Evolutionary conservation across 805 yeast species (phyloP).

Genomic region (Candida koratica): DNA sequence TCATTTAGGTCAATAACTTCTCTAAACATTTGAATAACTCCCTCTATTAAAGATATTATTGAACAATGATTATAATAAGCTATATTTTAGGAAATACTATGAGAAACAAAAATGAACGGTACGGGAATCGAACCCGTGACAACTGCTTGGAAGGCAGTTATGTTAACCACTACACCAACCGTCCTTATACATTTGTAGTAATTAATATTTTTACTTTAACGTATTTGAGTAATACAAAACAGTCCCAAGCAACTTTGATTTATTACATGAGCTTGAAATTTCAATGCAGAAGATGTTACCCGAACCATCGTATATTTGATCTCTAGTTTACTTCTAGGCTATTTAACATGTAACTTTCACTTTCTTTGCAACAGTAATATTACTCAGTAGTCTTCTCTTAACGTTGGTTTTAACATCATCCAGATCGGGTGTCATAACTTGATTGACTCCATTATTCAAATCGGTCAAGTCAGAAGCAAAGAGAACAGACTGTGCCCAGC

Average conservation of each 20-base stretch:
- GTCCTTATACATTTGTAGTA: too few species aligned
- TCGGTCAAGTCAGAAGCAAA: slow-evolving; percentile 81
- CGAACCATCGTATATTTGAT: too few species aligned
- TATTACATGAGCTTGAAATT: too few species aligned
- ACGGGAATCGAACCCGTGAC: slow-evolving; percentile 95
- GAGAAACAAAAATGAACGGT: slow-evolving; percentile 53
- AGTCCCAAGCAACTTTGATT: too few species aligned
- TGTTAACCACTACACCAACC: slow-evolving; percentile 92
- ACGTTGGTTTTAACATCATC: not conserved
- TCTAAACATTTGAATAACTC: too few species aligned
- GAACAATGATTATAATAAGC: too few species aligned
- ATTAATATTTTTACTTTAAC: too few species aligned
- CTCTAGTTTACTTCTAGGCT: not conserved
- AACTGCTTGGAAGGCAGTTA: slow-evolving; percentile 91
- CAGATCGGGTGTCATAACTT: slow-evolving; percentile 6
- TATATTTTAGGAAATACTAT: not conserved
- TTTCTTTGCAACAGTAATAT: not conserved
- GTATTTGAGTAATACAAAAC: too few species aligned
- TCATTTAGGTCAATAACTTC: too few species aligned
- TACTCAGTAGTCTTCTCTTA: not conserved
- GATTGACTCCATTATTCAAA: slow-evolving; percentile 58
- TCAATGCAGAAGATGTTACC: too few species aligned
- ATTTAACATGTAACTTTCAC: slow-evolving; percentile 4
- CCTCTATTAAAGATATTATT: too few species aligned
- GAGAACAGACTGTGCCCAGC: slow-evolving; percentile 97